phyloP scores from a whole-genome alignment of 2,329 filamentous ascomycete genomes.

The Exophiala dermatitidis region DNA sequence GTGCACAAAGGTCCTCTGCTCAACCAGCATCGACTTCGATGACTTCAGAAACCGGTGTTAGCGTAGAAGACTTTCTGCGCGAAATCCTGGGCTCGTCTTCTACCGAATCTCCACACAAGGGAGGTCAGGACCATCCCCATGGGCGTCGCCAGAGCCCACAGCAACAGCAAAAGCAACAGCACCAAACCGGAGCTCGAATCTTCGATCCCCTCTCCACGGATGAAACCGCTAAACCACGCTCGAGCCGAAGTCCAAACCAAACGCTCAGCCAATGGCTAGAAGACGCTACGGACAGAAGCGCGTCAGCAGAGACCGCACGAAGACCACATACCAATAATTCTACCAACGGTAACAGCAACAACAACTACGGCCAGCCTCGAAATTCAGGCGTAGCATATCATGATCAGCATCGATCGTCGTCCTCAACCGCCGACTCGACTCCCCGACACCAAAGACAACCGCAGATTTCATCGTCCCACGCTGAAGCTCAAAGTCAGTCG shows the following conservation, averaged over 20 bases:
- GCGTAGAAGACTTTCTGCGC: slow-evolving; percentile 16
- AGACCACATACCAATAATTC: too few relatives aligned
- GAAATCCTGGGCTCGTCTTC: slow-evolving; percentile 9
- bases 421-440: too few relatives aligned
- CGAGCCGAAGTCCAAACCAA: too few relatives aligned
- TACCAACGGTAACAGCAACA: too few relatives aligned
- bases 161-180: neutral
- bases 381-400: too few relatives aligned
- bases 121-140: neutral
- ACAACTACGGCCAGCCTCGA: too few relatives aligned
- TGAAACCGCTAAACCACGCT: neutral
- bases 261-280: too few relatives aligned
- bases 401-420: too few relatives aligned
- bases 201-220: neutral
- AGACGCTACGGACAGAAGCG: too few relatives aligned
- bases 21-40: neutral
- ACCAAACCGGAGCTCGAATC: neutral
- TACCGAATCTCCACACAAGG: neutral
- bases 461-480: neutral
- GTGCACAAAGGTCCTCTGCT: neutral
- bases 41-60: slow-evolving; percentile 1
- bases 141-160: neutral
- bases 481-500: neutral
- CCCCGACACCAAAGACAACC: neutral
- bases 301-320: too few relatives aligned